Conservation (phyloP, 768 basidiomycete species). For the Pleurotus ostreatus region DNA sequence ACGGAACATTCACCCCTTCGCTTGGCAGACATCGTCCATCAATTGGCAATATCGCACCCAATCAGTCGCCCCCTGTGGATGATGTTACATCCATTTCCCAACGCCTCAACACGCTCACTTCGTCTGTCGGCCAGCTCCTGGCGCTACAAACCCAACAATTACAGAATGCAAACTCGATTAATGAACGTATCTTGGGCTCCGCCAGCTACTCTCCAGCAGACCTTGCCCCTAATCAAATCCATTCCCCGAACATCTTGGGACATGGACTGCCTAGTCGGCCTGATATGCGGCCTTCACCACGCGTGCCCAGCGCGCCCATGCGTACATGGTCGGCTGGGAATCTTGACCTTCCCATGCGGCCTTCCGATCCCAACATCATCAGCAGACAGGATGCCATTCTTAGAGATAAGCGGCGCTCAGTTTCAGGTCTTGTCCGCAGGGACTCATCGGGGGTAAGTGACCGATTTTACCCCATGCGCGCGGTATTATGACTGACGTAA, state of each 20-base stretch:
- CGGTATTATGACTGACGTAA: too few species aligned
- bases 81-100: conserved; percentile 76
- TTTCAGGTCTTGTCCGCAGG: conserved; percentile 62
- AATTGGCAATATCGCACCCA: conserved; percentile 63
- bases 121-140: conserved; percentile 82
- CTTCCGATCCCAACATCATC: conserved; percentile 38
- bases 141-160: conserved; percentile 75
- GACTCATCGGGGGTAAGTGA: conserved; percentile 69
- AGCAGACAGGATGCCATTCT: conserved; percentile 35
- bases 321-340: conserved; percentile 85
- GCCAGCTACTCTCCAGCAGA: conserved; percentile 40
- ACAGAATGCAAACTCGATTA: conserved; percentile 40
- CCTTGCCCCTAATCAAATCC: conserved; percentile 40
- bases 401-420: conserved; percentile 75
- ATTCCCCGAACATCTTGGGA: conserved; percentile 44
- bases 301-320: conserved; percentile 66
- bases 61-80: conserved; percentile 62
- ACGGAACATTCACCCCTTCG: conserved; percentile 28
- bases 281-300: conserved; percentile 55
- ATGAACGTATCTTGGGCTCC: conserved; percentile 36
- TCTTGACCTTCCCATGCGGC: conserved; percentile 66
- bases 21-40: conserved; percentile 55
- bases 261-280: conserved; percentile 64
- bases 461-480: too few species aligned
- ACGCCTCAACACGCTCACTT: conserved; percentile 73